These are phyloP conservation scores for Carallia pectinifolia DNA, from an alignment of 345 rosid species.

Conservation along the genomic window DNA sequence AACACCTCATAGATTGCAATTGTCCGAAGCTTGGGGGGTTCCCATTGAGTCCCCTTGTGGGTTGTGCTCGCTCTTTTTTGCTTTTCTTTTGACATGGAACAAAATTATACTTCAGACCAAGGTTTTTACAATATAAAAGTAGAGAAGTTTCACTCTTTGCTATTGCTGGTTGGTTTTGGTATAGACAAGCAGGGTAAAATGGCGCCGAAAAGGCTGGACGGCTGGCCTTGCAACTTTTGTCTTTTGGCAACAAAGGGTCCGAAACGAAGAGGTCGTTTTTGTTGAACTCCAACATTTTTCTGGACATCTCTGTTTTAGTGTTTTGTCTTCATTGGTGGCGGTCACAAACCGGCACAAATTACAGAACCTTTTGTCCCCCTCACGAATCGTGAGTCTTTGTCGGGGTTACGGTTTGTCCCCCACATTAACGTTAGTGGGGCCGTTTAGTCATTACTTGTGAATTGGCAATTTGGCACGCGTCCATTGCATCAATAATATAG, in stretches of 20 bases:
- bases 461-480: no score
- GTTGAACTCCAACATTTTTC: conserved; percentile 21
- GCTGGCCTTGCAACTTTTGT: not conserved
- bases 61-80: no score
- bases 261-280: conserved; percentile 21
- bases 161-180: conserved; percentile 4
- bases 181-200: conserved; percentile 2
- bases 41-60: conserved; percentile 30
- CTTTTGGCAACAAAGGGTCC: conserved; percentile 9
- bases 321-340: not conserved
- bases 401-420: no score
- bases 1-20: conserved; percentile 31
- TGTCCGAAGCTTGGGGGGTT: conserved; percentile 44
- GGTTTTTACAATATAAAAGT: not conserved
- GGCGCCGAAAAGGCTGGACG: not conserved
- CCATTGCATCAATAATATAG: no score
- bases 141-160: not conserved
- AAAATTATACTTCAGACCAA: not conserved
- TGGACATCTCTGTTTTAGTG: conserved; percentile 16
- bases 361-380: conserved; percentile 15
- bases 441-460: no score
- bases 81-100: no score
- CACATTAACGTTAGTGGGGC: no score
- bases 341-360: not conserved
- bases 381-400: no score